These are phyloP conservation scores for Rhazya stricta DNA, from an alignment of 257 asterid species.

Conservation along the genomic window DNA sequence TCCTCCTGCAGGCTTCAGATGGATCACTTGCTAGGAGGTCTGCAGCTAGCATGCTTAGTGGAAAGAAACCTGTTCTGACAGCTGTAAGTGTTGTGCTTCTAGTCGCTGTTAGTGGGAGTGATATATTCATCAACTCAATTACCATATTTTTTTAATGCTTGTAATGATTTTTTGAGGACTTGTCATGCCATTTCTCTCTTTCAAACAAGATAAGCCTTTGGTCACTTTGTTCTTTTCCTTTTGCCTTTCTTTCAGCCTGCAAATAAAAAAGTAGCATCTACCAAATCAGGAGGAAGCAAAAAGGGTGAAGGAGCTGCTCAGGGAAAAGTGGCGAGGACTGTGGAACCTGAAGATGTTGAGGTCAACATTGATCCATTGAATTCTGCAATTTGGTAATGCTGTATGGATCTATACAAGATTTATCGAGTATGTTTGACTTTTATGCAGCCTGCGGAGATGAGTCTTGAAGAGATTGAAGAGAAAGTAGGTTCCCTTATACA, in stretches of 20 bases:
- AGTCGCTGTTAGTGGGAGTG: background rate
- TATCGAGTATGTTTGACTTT: conserved; percentile 14
- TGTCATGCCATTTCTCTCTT: background rate
- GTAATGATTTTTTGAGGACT: background rate
- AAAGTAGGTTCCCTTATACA: conserved; percentile 82
- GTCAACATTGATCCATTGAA: conserved; percentile 23
- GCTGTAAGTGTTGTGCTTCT: conserved; percentile 53
- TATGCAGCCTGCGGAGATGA: conserved; percentile 87
- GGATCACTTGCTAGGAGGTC: conserved; percentile 66
- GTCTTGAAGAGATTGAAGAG: conserved; percentile 93
- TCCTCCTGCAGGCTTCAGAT: conserved; percentile 53
- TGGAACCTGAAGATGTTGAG: conserved; percentile 88
- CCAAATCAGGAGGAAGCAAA: conserved; percentile 54
- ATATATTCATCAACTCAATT: background rate
- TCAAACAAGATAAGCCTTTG: background rate
- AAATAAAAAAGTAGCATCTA: conserved; percentile 60
- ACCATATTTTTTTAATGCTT: background rate
- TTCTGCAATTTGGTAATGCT: conserved; percentile 11
- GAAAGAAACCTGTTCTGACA: conserved; percentile 65
- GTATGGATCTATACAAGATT: conserved; percentile 6
- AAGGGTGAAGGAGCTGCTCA: conserved; percentile 73
- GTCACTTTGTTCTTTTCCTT: conserved; percentile 11
- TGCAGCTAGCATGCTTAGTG: conserved; percentile 99
- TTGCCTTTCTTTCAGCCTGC: conserved; percentile 51
- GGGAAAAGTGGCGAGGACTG: conserved; percentile 54